Evolutionary conservation across 192 early-diverging fungal species (phyloP).

Genomic region (Gonapodya prolifera): DNA sequence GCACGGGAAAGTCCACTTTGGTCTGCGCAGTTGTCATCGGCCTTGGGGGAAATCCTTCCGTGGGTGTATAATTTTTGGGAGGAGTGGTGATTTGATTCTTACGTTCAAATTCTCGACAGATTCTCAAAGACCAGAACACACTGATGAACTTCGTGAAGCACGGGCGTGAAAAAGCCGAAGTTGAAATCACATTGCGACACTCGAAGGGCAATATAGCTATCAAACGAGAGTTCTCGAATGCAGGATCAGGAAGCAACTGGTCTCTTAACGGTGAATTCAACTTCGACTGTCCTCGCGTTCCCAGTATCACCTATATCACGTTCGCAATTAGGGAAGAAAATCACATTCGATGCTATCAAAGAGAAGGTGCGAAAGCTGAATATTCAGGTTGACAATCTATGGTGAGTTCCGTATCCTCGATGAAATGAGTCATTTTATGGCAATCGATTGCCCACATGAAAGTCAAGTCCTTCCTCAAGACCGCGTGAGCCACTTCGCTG

Average conservation of each 20-base stretch:
- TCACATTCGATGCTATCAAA: constrained; percentile 50
- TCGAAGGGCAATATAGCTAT: constrained; percentile 35
- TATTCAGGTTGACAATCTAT: constrained; percentile 93
- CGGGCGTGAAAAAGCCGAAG: constrained; percentile 57
- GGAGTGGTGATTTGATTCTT: background rate
- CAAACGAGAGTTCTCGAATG: constrained; percentile 44
- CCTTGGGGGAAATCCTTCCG: constrained; percentile 59
- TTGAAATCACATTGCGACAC: constrained; percentile 76
- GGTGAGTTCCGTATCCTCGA: constrained; percentile 28
- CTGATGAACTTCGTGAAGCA: constrained; percentile 88
- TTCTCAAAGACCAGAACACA: too few species aligned
- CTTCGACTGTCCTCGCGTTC: background rate
- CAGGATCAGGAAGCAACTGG: constrained; percentile 59
- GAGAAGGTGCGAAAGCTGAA: constrained; percentile 46
- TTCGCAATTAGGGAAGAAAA: constrained; percentile 32
- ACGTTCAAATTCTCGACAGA: constrained; percentile 58
- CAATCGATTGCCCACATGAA: background rate
- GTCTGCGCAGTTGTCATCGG: constrained; percentile 95
- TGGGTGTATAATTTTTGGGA: constrained; percentile 5
- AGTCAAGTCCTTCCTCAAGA: constrained; percentile 97
- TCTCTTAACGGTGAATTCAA: constrained; percentile 55
- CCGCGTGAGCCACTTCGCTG: constrained; percentile 81
- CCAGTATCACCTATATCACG: background rate
- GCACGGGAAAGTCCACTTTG: constrained; percentile 90
- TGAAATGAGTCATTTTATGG: background rate